These are phyloP conservation scores for Tylopilus intermedius DNA, from an alignment of 768 basidiomycete genomes.

Conservation along the genomic window DNA sequence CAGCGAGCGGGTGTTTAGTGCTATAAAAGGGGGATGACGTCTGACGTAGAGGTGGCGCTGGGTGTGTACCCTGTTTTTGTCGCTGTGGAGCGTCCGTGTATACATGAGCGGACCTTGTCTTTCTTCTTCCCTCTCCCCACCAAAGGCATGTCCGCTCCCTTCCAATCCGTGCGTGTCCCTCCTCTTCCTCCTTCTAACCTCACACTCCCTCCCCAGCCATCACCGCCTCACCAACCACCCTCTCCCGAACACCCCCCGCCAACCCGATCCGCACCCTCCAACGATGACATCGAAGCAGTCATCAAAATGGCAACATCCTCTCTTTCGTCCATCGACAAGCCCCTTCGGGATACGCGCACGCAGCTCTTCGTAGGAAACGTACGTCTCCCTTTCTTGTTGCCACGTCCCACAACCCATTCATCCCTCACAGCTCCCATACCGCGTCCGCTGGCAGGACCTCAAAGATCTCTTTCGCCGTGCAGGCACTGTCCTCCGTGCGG, in stretches of 20 bases:
- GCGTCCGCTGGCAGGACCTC: conserved; percentile 98
- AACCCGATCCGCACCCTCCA: conserved; percentile 41
- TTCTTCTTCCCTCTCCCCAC: conserved; percentile 4
- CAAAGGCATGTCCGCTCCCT: conserved; percentile 14
- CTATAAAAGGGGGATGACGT: conserved; percentile 28
- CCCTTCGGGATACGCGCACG: conserved; percentile 79
- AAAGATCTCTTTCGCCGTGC: conserved; percentile 96
- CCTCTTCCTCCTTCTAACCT: too few relatives aligned
- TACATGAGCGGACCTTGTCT: conserved; percentile 18
- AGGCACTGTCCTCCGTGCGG: conserved; percentile 80
- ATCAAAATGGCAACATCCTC: conserved; percentile 87
- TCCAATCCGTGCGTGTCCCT: conserved; percentile 4
- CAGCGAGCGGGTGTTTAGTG: background rate
- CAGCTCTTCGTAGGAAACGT: conserved; percentile 97
- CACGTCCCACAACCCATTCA: background rate
- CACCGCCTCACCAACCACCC: background rate
- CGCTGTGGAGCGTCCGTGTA: conserved; percentile 32
- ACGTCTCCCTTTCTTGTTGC: conserved; percentile 26
- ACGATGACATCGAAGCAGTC: conserved; percentile 87
- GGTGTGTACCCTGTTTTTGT: conserved; percentile 33
- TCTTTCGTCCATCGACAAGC: conserved; percentile 46
- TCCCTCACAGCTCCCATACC: conserved; percentile 76
- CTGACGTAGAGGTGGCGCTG: conserved; percentile 30
- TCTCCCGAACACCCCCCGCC: conserved; percentile 3
- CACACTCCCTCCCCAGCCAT: conserved; percentile 10